These are phyloP conservation scores for Penicillium capsulatum DNA, from an alignment of 2,329 filamentous ascomycete species.

Conservation along the genomic window DNA sequence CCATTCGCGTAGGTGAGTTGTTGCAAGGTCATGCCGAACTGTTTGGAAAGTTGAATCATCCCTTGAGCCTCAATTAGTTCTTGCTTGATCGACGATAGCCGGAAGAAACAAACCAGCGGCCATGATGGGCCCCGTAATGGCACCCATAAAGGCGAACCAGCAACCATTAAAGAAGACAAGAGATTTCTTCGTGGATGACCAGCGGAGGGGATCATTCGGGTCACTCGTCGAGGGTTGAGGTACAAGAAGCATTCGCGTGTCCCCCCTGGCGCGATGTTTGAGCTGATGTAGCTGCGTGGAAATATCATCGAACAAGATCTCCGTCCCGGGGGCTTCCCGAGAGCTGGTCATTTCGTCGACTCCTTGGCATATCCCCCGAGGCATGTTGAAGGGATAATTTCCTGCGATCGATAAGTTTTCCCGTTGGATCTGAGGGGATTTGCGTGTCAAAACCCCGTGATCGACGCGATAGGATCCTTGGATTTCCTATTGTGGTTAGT, in stretches of 20 bases:
- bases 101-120: conserved; percentile 19
- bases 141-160: conserved; percentile 17
- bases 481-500: no score
- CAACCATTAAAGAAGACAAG: conserved; percentile 15
- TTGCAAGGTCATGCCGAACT: conserved; percentile 9
- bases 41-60: conserved; percentile 10
- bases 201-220: conserved; percentile 15
- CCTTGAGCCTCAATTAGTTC: conserved; percentile 2
- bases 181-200: conserved; percentile 12
- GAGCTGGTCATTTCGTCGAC: no score
- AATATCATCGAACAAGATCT: conserved; percentile 9
- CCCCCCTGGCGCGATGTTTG: conserved; percentile 10
- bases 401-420: no score
- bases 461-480: no score
- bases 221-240: conserved; percentile 14
- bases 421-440: no score
- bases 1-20: conserved; percentile 14
- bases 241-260: conserved; percentile 12
- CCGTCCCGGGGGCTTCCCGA: conserved; percentile 12
- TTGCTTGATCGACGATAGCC: neutral
- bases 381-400: no score
- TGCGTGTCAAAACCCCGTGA: no score
- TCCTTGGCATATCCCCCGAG: no score
- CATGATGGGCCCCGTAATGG: conserved; percentile 21
- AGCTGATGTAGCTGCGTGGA: conserved; percentile 17